phyloP scores from a whole-genome alignment of 257 asterid species.

The Solanum peruvianum region DNA sequence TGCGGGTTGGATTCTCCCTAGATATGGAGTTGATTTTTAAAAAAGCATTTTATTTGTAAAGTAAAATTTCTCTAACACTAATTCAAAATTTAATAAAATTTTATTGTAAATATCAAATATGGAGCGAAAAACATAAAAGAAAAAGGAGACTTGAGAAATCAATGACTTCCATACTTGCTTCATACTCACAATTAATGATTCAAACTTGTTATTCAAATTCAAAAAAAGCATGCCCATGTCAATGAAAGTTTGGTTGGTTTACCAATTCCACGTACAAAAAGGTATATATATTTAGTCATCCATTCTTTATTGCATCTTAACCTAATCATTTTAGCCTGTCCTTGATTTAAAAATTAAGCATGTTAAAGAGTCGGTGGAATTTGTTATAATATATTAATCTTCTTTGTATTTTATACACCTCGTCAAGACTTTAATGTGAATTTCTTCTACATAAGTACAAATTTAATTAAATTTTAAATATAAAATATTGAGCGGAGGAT shows the following conservation, averaged over 20 bases:
- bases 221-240: neutral
- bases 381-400: neutral
- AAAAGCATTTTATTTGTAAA: no score
- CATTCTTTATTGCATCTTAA: neutral
- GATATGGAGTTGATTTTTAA: no score
- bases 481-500: neutral
- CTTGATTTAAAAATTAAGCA: neutral
- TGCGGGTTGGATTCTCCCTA: no score
- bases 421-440: neutral
- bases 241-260: neutral
- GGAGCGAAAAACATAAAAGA: no score
- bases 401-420: neutral
- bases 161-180: no score
- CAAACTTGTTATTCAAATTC: neutral
- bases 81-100: no score
- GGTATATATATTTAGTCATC: neutral
- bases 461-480: neutral
- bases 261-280: neutral
- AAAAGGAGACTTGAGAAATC: neutral
- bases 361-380: neutral
- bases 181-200: neutral
- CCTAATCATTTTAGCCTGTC: neutral
- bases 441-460: neutral
- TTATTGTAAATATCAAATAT: no score
- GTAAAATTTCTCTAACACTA: no score